Base-by-base conservation (phyloP, 768 basidiomycete genomes). In the Tricholomella constricta region DNA sequence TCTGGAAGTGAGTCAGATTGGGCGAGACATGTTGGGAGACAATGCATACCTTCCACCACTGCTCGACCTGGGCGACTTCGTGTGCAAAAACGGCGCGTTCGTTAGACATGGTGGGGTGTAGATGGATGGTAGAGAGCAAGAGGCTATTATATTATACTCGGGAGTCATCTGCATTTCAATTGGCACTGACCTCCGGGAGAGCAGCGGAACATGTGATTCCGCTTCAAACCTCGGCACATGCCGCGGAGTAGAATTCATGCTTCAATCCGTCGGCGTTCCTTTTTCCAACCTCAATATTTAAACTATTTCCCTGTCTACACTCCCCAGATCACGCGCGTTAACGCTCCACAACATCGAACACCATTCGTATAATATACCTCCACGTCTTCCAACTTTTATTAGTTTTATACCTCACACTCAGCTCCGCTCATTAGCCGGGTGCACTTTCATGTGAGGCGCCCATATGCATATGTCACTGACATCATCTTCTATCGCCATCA, bases 1-100 rank as follows among this genome's bases (percentile, higher is more conserved):
- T 85, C 95, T 98, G 64, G 43, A 27, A 20, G 43, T 31, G 23
- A 22, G 36, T 54, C 17, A 56, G 46, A 53, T 29, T 22, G 41
- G 59, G 41, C 52, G 43, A 55, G 32, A 53, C 29, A 34, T 51
- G 37, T 7, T 51, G 25, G 45, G 38, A 22, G 25, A 12, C 19
- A 40, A 23, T 20, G 59, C 76, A 46, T 59, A 93, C 95, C 85
- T 91, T 91, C 85, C 89, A 97, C 91, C 94, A 98, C 52, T 82
- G 74, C 72, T 97, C 89, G 59, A 97, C 87, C 60, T 88, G 72
- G 25, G 84, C 84, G 51, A 97, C 91, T 70, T 99, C 91, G 31
- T 83, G 78, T 36, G 83, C 79, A 72, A 96, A 96, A 50, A 73
- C 76, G 43, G 79, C 76, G 71, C 80, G 79, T 73, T 91, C 89